Evolutionary conservation across 345 rosid species (phyloP).

Genomic region (Brassica cretica): DNA sequence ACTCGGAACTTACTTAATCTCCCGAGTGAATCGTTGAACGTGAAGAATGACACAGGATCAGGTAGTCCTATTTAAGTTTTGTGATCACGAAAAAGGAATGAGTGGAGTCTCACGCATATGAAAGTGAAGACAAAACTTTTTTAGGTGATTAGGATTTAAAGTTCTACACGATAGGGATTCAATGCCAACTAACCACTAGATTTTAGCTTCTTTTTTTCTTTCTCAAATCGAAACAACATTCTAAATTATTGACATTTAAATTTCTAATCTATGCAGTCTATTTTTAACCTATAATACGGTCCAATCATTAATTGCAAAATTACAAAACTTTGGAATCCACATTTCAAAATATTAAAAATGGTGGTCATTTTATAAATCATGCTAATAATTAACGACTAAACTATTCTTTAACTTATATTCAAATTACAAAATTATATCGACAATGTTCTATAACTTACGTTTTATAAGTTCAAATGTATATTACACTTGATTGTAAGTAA

Average conservation of each 20-base stretch:
- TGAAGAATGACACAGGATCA: background rate
- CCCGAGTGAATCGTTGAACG: background rate
- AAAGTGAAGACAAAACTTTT: slow-evolving; percentile 11
- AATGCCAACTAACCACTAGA: slow-evolving; percentile 8
- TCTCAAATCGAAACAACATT: background rate
- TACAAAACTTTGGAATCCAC: too few relatives aligned
- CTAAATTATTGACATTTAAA: background rate
- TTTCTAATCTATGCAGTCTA: background rate
- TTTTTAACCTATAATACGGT: background rate
- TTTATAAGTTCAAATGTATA: too few relatives aligned
- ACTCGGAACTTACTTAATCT: background rate
- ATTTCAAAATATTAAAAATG: too few relatives aligned
- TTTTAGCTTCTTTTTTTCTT: background rate
- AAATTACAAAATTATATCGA: too few relatives aligned
- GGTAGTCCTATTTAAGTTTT: background rate
- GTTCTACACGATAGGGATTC: slow-evolving; percentile 19
- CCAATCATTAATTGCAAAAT: background rate
- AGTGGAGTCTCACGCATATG: slow-evolving; percentile 10
- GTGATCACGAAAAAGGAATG: slow-evolving; percentile 19
- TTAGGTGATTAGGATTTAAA: slow-evolving; percentile 4
- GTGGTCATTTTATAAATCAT: too few relatives aligned
- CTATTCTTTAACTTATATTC: too few relatives aligned
- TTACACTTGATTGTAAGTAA: too few relatives aligned
- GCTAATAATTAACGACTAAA: too few relatives aligned
- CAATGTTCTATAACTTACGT: too few relatives aligned